Percentiles rank a stretch among this genome's conserved stretches.
Evolutionary conservation across 768 basidiomycete genomes (phyloP).

Genomic region (Tylopilus vinaceipallidus): DNA sequence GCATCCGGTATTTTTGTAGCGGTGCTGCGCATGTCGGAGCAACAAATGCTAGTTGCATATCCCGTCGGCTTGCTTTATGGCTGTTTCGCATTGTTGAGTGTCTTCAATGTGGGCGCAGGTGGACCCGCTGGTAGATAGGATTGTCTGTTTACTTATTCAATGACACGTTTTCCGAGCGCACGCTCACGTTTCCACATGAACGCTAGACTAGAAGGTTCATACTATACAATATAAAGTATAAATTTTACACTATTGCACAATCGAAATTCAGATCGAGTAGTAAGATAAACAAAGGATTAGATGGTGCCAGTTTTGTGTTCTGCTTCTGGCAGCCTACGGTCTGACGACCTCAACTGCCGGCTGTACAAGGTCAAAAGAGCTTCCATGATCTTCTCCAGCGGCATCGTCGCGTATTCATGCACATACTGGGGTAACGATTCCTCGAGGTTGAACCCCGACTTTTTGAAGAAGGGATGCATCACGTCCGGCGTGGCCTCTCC

Average conservation of each 20-base stretch:
- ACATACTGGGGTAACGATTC: conserved; percentile 86
- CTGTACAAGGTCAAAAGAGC: conserved; percentile 74
- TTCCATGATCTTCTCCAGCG: conserved; percentile 84
- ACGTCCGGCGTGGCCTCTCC: conserved; percentile 89
- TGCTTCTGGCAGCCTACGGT: too few relatives aligned
- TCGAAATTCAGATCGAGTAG: too few relatives aligned
- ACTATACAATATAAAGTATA: too few relatives aligned
- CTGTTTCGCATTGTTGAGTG: conserved; percentile 89
- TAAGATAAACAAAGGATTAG: conserved; percentile 1
- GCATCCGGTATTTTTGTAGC: conserved; percentile 96
- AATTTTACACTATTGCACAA: too few relatives aligned
- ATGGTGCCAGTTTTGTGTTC: too few relatives aligned
- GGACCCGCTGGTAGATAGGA: conserved; percentile 32
- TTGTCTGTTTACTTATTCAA: conserved; percentile 8
- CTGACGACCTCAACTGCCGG: conserved; percentile 60
- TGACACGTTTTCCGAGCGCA: neutral
- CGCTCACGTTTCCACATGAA: neutral
- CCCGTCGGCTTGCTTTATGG: conserved; percentile 93
- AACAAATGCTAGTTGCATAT: conserved; percentile 93
- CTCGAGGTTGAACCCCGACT: conserved; percentile 78
- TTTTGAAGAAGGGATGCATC: conserved; percentile 85
- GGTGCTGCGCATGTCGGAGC: conserved; percentile 93
- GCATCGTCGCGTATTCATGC: conserved; percentile 80
- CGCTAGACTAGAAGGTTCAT: neutral
- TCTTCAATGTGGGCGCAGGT: conserved; percentile 64